Conservation (phyloP, 306 rosid genomes). For the Glycine soja region DNA sequence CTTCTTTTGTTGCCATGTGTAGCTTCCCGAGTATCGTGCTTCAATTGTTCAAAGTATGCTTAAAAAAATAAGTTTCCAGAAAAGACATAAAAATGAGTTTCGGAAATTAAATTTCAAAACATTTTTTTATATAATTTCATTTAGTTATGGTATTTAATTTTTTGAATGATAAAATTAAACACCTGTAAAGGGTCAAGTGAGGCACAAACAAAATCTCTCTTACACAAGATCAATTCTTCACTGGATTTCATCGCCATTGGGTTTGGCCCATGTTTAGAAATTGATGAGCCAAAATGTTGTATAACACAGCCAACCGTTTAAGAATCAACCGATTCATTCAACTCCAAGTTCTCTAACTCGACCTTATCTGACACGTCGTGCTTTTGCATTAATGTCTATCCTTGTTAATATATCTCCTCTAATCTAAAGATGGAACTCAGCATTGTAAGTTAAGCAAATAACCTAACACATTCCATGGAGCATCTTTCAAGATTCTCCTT, state of each 20-base stretch:
- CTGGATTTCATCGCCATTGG: background rate
- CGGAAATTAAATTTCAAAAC: too few relatives aligned
- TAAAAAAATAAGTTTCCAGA: too few relatives aligned
- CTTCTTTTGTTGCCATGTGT: too few relatives aligned
- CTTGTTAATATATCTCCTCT: background rate
- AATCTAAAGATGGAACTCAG: background rate
- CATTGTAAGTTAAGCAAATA: too few relatives aligned
- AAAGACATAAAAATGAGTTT: too few relatives aligned
- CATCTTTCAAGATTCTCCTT: background rate
- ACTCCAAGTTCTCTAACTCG: background rate
- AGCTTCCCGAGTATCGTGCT: too few relatives aligned
- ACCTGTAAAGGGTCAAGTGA: too few relatives aligned
- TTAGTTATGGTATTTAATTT: too few relatives aligned
- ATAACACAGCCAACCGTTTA: background rate
- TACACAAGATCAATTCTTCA: background rate
- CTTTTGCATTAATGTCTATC: background rate
- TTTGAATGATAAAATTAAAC: too few relatives aligned
- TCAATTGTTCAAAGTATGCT: too few relatives aligned
- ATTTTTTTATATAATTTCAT: too few relatives aligned
- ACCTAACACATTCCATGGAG: background rate
- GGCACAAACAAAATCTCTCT: too few relatives aligned
- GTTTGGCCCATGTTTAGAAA: background rate
- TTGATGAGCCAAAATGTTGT: background rate
- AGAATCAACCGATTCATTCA: background rate
- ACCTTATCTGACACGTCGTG: background rate